Percentiles rank a stretch among this genome's conserved stretches.
Evolutionary conservation across 257 asterid species (phyloP).

Genomic region (Solanum habrochaites): DNA sequence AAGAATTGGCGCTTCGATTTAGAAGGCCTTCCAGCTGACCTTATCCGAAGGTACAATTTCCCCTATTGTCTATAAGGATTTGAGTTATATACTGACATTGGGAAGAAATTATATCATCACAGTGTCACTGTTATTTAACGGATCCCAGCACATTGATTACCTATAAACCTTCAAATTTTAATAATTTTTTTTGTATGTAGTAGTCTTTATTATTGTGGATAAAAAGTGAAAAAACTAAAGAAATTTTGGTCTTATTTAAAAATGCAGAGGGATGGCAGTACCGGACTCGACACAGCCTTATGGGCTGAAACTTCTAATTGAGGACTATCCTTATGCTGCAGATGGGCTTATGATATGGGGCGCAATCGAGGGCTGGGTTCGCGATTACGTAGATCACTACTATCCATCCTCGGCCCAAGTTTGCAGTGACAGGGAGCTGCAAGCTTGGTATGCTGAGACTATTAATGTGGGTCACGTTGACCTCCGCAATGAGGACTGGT

Average conservation of each 20-base stretch:
- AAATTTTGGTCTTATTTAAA: neutral
- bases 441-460: slow-evolving; percentile 95
- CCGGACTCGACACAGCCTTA: slow-evolving; percentile 68
- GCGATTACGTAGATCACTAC: slow-evolving; percentile 47
- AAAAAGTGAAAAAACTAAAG: neutral
- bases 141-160: neutral
- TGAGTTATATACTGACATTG: neutral
- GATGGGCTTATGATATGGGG: slow-evolving; percentile 92
- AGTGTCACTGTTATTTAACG: neutral
- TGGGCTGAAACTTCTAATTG: slow-evolving; percentile 52
- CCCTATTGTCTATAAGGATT: too few species aligned
- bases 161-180: neutral
- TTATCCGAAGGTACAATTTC: slow-evolving; percentile 57
- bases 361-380: slow-evolving; percentile 61
- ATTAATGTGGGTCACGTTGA: slow-evolving; percentile 86
- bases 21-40: slow-evolving; percentile 92
- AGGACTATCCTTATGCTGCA: slow-evolving; percentile 85
- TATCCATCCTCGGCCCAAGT: slow-evolving; percentile 48
- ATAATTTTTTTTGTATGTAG: too few species aligned
- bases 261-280: slow-evolving; percentile 81
- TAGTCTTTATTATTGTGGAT: neutral
- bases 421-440: slow-evolving; percentile 72
- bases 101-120: neutral
- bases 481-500: slow-evolving; percentile 63
- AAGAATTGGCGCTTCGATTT: slow-evolving; percentile 83